A percentile compares a stretch with the other conserved stretches of the same genome.
Conservation (phyloP, 257 asterid species). For the Galeopsis tetrahit region DNA sequence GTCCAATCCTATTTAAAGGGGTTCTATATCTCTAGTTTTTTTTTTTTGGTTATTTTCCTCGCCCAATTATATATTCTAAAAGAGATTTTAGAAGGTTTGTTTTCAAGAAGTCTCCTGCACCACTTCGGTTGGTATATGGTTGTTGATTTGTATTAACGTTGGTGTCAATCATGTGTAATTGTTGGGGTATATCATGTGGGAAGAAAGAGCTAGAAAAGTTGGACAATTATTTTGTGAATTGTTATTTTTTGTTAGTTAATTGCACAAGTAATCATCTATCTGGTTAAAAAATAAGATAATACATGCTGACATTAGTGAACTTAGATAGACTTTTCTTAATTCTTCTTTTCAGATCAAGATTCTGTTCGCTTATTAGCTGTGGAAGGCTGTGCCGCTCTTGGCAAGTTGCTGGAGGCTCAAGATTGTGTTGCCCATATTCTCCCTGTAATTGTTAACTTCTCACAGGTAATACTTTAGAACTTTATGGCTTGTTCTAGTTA, state of each 20-base stretch:
- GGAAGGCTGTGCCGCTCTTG: conserved; percentile 95
- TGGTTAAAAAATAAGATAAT: neutral
- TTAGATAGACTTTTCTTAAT: conserved; percentile 7
- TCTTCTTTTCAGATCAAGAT: conserved; percentile 71
- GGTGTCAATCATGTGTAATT: too few relatives aligned
- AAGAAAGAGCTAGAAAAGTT: conserved; percentile 16
- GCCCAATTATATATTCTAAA: too few relatives aligned
- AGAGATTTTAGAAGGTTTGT: too few relatives aligned
- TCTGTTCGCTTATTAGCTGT: conserved; percentile 92
- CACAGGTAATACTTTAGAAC: conserved; percentile 60
- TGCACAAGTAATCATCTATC: neutral
- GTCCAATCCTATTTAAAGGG: neutral
- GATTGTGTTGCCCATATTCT: conserved; percentile 90
- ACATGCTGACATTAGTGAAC: conserved; percentile 11
- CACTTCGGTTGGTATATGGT: too few relatives aligned
- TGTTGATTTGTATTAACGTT: too few relatives aligned
- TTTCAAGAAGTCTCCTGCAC: too few relatives aligned
- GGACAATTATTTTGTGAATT: neutral
- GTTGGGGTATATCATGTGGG: neutral
- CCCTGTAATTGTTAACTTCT: conserved; percentile 89
- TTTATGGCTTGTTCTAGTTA: conserved; percentile 23
- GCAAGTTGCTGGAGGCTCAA: conserved; percentile 90
- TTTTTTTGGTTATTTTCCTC: too few relatives aligned
- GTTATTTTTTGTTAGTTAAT: conserved; percentile 2
- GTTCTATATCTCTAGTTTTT: neutral